These are phyloP conservation scores for Ceratocystis alfenasii DNA, from an alignment of 2,329 filamentous ascomycete species.

Conservation along the genomic window DNA sequence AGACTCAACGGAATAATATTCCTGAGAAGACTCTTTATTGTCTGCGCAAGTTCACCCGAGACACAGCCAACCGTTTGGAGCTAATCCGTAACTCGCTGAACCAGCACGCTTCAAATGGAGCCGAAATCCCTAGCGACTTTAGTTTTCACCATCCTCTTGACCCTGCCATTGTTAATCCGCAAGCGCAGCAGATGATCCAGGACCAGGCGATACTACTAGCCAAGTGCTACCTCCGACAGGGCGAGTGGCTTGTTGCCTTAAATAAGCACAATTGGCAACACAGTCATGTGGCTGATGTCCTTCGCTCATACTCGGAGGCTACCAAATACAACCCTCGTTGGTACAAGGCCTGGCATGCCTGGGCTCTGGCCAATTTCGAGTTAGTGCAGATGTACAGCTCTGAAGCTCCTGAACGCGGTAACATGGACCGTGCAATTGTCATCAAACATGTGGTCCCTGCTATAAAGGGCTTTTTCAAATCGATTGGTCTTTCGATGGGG, in stretches of 20 bases:
- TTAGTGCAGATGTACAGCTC: conserved; percentile 60
- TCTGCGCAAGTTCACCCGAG: conserved; percentile 48
- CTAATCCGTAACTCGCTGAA: conserved; percentile 41
- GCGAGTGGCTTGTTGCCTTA: conserved; percentile 83
- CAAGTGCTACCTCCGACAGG: conserved; percentile 91
- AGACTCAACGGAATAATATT: conserved; percentile 33
- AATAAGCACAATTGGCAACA: conserved; percentile 83
- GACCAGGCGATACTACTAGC: conserved; percentile 65
- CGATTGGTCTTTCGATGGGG: conserved; percentile 78
- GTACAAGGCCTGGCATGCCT: conserved; percentile 99
- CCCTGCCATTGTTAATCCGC: conserved; percentile 36
- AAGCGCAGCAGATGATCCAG: conserved; percentile 41
- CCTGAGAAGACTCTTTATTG: conserved; percentile 47
- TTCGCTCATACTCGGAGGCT: conserved; percentile 81
- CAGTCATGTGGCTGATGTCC: conserved; percentile 73
- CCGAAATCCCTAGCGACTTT: conserved; percentile 37
- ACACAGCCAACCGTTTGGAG: conserved; percentile 45
- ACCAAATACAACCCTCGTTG: conserved; percentile 89
- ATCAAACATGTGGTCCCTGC: conserved; percentile 87
- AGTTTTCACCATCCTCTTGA: conserved; percentile 40
- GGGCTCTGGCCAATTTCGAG: conserved; percentile 96
- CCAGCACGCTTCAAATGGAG: conserved; percentile 37
- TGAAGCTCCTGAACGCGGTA: conserved; percentile 26
- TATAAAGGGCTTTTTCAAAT: conserved; percentile 92
- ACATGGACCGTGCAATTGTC: conserved; percentile 53